These are phyloP conservation scores for Arthroderma uncinatum DNA, from an alignment of 2,329 filamentous ascomycete genomes.

Conservation along the genomic window DNA sequence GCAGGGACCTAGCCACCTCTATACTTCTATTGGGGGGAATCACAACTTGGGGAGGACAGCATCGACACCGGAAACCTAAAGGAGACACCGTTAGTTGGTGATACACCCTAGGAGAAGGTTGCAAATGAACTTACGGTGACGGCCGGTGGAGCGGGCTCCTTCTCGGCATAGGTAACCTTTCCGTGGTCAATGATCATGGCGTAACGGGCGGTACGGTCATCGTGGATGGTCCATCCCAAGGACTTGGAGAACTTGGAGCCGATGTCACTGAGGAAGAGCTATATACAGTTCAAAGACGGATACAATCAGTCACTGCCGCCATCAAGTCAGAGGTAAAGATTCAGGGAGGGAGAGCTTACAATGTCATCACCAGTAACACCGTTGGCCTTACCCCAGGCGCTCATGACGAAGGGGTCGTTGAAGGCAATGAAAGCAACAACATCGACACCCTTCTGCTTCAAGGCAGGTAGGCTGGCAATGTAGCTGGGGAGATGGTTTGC, in stretches of 20 bases:
- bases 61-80: constrained; percentile 31
- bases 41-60: constrained; percentile 31
- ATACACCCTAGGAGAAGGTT: not conserved
- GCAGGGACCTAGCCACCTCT: not conserved
- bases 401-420: constrained; percentile 83
- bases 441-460: constrained; percentile 74
- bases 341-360: constrained; percentile 29
- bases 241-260: constrained; percentile 63
- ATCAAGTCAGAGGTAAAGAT: not conserved
- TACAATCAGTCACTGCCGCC: not conserved
- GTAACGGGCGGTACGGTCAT: constrained; percentile 65
- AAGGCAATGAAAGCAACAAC: constrained; percentile 67
- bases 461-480: constrained; percentile 56
- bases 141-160: constrained; percentile 41
- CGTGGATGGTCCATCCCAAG: constrained; percentile 62
- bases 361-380: constrained; percentile 60
- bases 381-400: constrained; percentile 83
- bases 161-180: constrained; percentile 70
- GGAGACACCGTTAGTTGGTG: not conserved
- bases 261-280: constrained; percentile 67
- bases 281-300: not conserved
- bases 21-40: constrained; percentile 11
- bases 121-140: constrained; percentile 17
- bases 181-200: constrained; percentile 73
- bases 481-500: constrained; percentile 71